Conservation (phyloP, 2,329 filamentous ascomycete genomes). For the Fusarium nelsonii region DNA sequence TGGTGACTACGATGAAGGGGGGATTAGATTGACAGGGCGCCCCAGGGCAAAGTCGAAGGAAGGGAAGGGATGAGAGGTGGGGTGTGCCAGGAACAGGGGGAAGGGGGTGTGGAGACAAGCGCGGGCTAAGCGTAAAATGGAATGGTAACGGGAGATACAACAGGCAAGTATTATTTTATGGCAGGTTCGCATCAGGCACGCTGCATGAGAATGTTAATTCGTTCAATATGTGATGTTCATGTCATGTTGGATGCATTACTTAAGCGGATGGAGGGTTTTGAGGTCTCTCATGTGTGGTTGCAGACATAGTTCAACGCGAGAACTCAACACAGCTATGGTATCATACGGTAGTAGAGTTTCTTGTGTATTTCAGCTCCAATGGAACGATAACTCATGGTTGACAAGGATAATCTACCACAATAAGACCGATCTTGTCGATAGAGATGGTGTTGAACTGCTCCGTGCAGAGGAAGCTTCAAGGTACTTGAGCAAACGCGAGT, state of each 20-base stretch:
- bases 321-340: conserved; percentile 6
- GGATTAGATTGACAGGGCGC: conserved; percentile 44
- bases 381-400: conserved; percentile 32
- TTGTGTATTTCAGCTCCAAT: background rate
- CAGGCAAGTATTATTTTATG: conserved; percentile 23
- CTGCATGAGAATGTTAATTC: conserved; percentile 5
- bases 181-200: conserved; percentile 2
- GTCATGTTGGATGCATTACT: background rate
- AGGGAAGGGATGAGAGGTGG: conserved; percentile 41
- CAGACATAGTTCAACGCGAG: background rate
- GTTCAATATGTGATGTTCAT: background rate
- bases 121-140: conserved; percentile 31
- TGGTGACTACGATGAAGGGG: conserved; percentile 48
- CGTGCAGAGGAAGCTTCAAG: conserved; percentile 9
- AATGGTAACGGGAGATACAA: conserved; percentile 20
- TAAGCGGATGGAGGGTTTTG: background rate
- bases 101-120: conserved; percentile 31
- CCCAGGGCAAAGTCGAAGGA: conserved; percentile 31
- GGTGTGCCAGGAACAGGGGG: conserved; percentile 34
- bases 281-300: background rate
- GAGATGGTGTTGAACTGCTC: conserved; percentile 10
- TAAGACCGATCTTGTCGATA: conserved; percentile 19
- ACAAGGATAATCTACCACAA: conserved; percentile 30
- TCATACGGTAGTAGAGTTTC: background rate
- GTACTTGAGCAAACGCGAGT: conserved; percentile 12